Base-by-base conservation (phyloP, 495 filamentous ascomycete species). In the Xylaria nigripes region DNA sequence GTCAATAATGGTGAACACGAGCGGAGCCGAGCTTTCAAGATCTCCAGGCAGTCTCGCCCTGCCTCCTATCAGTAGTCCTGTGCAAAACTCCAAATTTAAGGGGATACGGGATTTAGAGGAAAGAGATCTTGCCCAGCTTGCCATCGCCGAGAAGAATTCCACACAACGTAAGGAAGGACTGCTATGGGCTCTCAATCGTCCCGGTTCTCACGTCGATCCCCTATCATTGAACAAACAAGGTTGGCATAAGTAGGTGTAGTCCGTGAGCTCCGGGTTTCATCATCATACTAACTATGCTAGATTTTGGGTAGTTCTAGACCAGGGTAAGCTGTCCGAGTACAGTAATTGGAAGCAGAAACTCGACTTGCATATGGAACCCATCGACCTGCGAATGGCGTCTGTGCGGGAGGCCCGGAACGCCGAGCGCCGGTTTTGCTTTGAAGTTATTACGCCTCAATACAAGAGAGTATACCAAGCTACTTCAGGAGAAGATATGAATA, bases 301-400 rank as follows among this genome's bases (percentile, higher is more conserved):
- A 63, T 97, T 95, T 68, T 99, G 93, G 93, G 92, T 99, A 58
- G 94, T 97, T 1, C 78, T 97, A 15, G 93, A 97, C 65, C 90
- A 93, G 70, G 93, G 93, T 3, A 94, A 91, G 67, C 73, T 99
- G 25, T 95, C 93, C 1, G 93, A 99, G 63, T 97, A 99, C 69
- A 94, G 90, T 64, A 97, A 99, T 69, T 99, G 93, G 93, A 99
- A 99, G 70, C 88, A 97, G 65, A 88, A 85, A 68, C 79, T 97
- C 44, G 94, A 96, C 68, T 76, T 96, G 30, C 93, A 99, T 66
- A 97, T 95, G 83, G 93, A 99, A 7, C 93, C 93, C 2, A 99
- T 99, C 56, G 94, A 99, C 68, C 76, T 99, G 38, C 86, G 91
- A 24, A 90, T 97, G 80, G 93, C 94, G 18, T 97, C 94, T 5